Evolutionary conservation across 345 rosid genomes (phyloP), one percentile per base, ranked within the genome.

Genomic region (Punica granatum): DNA sequence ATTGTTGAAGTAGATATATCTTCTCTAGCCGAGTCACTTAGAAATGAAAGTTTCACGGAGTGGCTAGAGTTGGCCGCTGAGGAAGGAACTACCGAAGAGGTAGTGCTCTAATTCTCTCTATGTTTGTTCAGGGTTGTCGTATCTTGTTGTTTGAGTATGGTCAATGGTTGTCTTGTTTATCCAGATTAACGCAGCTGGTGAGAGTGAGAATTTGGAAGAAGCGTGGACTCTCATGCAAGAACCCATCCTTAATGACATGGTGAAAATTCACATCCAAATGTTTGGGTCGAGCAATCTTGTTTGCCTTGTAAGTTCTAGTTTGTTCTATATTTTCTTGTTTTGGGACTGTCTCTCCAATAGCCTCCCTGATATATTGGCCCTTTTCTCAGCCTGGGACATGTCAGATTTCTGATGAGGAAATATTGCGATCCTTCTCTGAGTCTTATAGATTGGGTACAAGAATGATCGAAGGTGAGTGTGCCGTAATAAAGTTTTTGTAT

Each of bases 221-320:
- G 91, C 82, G 53, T 87, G 96, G 96, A 77, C 79, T 71, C 74
- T 80, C 56, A 77, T 86, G 74, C 82, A 82, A 73, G 96, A 87
- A 68, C 74, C 85, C 26, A 64, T 79, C 11, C 61, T 86, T 67
- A 74, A 76, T 68, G 70, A 71, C 73, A 74, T 90, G 76, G 82
- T 90, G 70, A 67, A 72, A 76, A 76, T 80, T 16, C 94, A 90
- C 75, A 87, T 79, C 72, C 88, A 84, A 69, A 74, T 93, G 69
- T 93, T 90, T 86, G 97, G 97, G 25, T 89, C 92, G n/a, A 73
- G n/a, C 34, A 74, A 84, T 81, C 91, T 87, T 73, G 72, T 82
- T 66, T 70, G 72, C 69, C 37, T 62, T 69, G 98, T 93, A 85
- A 84, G 88, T 80, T 59, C 5, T 31, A 19, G 26, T 44, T 32